Percentiles rank a stretch among this genome's conserved stretches.
Evolutionary conservation across 2,329 filamentous ascomycete genomes (phyloP).

Genomic region (Colletotrichum paranaense): DNA sequence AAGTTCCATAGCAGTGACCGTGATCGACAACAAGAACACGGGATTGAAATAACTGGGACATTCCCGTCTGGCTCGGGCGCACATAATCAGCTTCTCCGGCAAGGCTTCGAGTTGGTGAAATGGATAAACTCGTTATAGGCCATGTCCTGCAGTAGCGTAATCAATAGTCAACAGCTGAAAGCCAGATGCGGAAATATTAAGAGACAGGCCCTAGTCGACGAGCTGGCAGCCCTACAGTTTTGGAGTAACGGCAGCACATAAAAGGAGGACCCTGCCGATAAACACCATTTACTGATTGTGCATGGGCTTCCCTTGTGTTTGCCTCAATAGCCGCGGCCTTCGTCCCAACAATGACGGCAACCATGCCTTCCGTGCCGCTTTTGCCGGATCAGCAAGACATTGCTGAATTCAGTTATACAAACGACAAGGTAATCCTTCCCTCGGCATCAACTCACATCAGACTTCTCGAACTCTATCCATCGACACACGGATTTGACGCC

Average conservation of each 20-base stretch:
- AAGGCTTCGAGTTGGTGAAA: not conserved
- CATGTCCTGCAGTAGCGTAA: not conserved
- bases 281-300: not conserved
- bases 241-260: not conserved
- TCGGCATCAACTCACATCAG: conserved; percentile 31
- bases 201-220: not conserved
- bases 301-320: conserved; percentile 3
- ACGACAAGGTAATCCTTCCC: conserved; percentile 11
- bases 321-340: not conserved
- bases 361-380: conserved; percentile 24
- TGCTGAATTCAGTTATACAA: conserved; percentile 3
- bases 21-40: too few species aligned
- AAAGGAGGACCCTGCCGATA: conserved; percentile 9
- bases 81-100: not conserved
- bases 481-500: not conserved
- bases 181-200: not conserved
- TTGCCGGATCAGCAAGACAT: not conserved
- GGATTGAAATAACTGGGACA: too few species aligned
- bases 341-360: conserved; percentile 11
- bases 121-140: not conserved
- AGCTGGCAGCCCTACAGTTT: not conserved
- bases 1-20: too few species aligned
- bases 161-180: not conserved
- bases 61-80: too few species aligned
- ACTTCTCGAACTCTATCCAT: conserved; percentile 23